These are phyloP conservation scores for Poronia punctata DNA, from an alignment of 495 filamentous ascomycete species.

Conservation along the genomic window DNA sequence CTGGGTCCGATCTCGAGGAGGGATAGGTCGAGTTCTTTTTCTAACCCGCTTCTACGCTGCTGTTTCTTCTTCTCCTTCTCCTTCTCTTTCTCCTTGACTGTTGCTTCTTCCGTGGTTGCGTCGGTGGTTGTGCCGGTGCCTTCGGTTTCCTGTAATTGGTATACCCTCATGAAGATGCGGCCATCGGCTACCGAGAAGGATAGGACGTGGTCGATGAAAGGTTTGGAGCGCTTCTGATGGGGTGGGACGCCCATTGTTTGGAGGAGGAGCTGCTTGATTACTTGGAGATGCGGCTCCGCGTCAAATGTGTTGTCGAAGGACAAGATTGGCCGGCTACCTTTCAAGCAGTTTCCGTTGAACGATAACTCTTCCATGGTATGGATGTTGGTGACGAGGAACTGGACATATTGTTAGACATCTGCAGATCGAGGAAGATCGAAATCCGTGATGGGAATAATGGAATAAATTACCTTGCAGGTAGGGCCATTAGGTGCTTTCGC, in stretches of 20 bases:
- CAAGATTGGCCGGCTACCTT: conserved; percentile 89
- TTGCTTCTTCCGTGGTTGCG: conserved; percentile 18
- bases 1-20: conserved; percentile 92
- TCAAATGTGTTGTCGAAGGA: conserved; percentile 88
- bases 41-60: conserved; percentile 23
- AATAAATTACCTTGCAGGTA: conserved; percentile 34
- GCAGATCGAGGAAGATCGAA: too few relatives aligned
- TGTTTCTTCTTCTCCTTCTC: conserved; percentile 19
- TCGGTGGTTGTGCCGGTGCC: conserved; percentile 40
- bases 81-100: conserved; percentile 24
- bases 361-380: conserved; percentile 61
- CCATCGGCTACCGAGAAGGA: conserved; percentile 87
- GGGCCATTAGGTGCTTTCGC: conserved; percentile 92
- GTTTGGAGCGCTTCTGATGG: conserved; percentile 80
- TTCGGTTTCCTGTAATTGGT: conserved; percentile 85
- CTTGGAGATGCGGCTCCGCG: conserved; percentile 56
- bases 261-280: conserved; percentile 80
- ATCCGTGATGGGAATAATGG: too few relatives aligned
- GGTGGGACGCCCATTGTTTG: conserved; percentile 94
- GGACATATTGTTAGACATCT: conserved; percentile 3
- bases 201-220: conserved; percentile 93
- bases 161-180: conserved; percentile 94
- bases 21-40: conserved; percentile 61
- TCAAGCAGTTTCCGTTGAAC: conserved; percentile 94
- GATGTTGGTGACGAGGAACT: conserved; percentile 42